Base-by-base conservation (phyloP, 129 eudicot species). In the Helianthus annuus region DNA sequence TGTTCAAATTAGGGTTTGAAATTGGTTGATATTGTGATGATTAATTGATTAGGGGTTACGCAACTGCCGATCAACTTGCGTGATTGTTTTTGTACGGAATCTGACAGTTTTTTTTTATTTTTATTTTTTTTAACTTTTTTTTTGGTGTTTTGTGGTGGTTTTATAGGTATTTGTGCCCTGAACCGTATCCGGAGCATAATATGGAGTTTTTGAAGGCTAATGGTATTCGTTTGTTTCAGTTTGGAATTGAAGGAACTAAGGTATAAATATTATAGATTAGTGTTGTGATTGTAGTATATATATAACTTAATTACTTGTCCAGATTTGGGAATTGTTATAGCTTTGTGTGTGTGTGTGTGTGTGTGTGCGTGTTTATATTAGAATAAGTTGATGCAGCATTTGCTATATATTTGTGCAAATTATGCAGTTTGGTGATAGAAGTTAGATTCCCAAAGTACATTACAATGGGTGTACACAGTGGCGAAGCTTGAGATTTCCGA, bases 171-270 rank as follows among this genome's bases (percentile, higher is more conserved):
- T 53, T 89, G 80, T 89, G 96, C 49, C 87, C 85, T 48, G 96
- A 89, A 69, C 92, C 91, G 10, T 89, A 86, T 84, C 92, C 89
- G 62, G 85, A 79, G 74, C 82, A 75, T 19, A 86, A 86, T 68
- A 48, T 77, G 68, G 71, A 79, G 36, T 86, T 89, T 65, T 72
- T 89, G 73, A 82, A 82, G n/a, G 78, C 71, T 16, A 86, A 86
- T 75, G 83, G 89, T 10, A 86, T 89, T 77, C 85, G 62, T 17
- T 85, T 86, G 53, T 83, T 81, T 49, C 91, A 89, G 58, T 86
- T 86, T 45, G 91, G 82, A 46, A 81, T 89, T 6, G 96, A 89
- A 69, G 90, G 90, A 48, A 85, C 83, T 49, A 88, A 88, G 91
- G 96, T 88, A 78, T 32, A 7, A 5, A 53, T 48, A 10, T 64